Conservation (phyloP, 2,329 filamentous ascomycete genomes). For the Xylariomycetidae sp. region DNA sequence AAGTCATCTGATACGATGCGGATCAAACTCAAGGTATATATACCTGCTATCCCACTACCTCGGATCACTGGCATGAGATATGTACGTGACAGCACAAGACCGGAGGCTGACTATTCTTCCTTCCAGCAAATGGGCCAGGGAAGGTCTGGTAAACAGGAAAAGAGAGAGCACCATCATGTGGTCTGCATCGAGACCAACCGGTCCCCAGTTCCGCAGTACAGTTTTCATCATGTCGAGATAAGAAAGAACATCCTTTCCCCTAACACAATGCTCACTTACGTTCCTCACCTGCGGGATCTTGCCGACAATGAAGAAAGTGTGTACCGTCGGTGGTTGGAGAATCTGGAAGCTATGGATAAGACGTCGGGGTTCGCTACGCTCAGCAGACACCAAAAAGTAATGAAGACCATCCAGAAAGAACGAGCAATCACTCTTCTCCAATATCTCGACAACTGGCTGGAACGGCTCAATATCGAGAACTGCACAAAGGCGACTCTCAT, state of each 20-base stretch:
- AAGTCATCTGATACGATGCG: constrained; percentile 39
- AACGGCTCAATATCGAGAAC: constrained; percentile 42
- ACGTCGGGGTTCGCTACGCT: constrained; percentile 54
- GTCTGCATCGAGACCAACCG: constrained; percentile 45
- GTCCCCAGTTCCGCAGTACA: constrained; percentile 51
- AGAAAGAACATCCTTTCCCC: constrained; percentile 55
- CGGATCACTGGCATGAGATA: constrained; percentile 11
- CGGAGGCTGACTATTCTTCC: too few species aligned
- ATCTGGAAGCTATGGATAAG: constrained; percentile 53
- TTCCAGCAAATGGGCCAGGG: constrained; percentile 36
- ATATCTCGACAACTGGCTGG: constrained; percentile 51
- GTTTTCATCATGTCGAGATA: constrained; percentile 57
- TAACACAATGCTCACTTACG: constrained; percentile 56
- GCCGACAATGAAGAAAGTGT: constrained; percentile 51
- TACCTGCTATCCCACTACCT: background rate
- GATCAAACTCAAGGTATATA: constrained; percentile 47
- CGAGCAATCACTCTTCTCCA: constrained; percentile 46
- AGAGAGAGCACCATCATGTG: constrained; percentile 37
- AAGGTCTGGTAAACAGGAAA: constrained; percentile 37
- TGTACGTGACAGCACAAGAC: too few species aligned
- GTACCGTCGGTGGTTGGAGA: constrained; percentile 53
- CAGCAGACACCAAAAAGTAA: constrained; percentile 46
- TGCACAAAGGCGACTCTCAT: constrained; percentile 50
- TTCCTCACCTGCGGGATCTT: constrained; percentile 54
- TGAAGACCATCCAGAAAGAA: constrained; percentile 46